Evolutionary conservation across 768 basidiomycete species (phyloP), one percentile per base, ranked within the genome.

Genomic region (Suillus alpinus): DNA sequence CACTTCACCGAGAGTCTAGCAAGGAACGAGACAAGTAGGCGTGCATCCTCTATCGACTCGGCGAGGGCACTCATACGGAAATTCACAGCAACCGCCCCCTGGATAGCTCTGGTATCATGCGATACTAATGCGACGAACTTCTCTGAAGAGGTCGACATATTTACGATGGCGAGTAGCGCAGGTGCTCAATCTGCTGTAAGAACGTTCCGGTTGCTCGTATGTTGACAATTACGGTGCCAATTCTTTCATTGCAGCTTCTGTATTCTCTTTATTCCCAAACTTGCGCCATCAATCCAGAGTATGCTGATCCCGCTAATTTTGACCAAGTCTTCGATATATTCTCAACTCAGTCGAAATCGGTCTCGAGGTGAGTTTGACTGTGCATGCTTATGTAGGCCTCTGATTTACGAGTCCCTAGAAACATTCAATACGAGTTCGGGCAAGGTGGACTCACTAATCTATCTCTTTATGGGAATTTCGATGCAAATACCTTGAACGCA

Each of bases 21-120:
- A 12, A 76, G 74, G 31, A 77, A 80, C 60, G 70, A 75, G 34
- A 82, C 79, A 46, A 82, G 85, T 76, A 74, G 65, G 85, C 55
- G 23, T 53, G 52, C 36, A 26, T 18, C 8, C 20, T 37, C 2
- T 37, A 9, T 23, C 0, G 16, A 23, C 36, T 53, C 23, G 36
- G 23, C 16, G 14, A 55, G 26, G 37, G n/a, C 56, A 18, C 31
- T 65, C 64, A 53, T 56, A 57, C 60, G 55, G 40, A 66, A 43
- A 46, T 56, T 66, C 61, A 39, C 63, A 31, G 65, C 69, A 83
- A 79, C 76, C 6, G 92, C 94, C 0, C 93, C 95, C 4, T 97
- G 94, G 94, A 90, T 97, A 66, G 95, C 95, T 13, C 81, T 95
- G 64, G 83, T 97, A 53, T 83, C 86, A 3, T 96, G 94, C 72